Conservation (phyloP, 345 rosid genomes). For the Eucalyptus melliodora region DNA sequence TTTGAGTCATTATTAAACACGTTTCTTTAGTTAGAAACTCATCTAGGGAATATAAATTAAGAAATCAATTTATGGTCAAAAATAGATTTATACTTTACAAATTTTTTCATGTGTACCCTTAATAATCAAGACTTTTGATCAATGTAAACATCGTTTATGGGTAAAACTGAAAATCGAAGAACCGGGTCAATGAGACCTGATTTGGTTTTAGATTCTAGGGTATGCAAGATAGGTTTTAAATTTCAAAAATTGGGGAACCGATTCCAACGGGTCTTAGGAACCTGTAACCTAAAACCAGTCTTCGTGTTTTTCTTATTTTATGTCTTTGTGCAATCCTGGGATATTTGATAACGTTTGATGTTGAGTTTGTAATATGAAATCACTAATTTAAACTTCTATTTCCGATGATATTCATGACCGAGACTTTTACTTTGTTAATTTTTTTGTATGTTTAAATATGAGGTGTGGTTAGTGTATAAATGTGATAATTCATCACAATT, state of each 20-base stretch:
- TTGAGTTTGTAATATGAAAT: background rate
- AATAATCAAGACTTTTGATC: accelerated
- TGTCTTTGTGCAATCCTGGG: accelerated
- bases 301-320: too few species aligned
- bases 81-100: accelerated
- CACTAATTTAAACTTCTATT: background rate
- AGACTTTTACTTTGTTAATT: accelerated
- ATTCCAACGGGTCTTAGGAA: background rate
- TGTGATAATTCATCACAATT: accelerated
- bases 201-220: accelerated
- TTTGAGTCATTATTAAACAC: accelerated
- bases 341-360: accelerated
- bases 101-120: accelerated
- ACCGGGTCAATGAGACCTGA: too few species aligned
- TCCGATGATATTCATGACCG: accelerated
- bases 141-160: accelerated
- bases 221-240: accelerated
- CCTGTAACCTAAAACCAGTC: accelerated
- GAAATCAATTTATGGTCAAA: accelerated
- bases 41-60: accelerated
- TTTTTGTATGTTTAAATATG: too few species aligned
- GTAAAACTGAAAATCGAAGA: background rate
- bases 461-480: accelerated
- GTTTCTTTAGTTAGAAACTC: accelerated
- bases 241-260: accelerated